phyloP scores from a whole-genome alignment of 257 asterid species.

The Przewalskia tangutica region DNA sequence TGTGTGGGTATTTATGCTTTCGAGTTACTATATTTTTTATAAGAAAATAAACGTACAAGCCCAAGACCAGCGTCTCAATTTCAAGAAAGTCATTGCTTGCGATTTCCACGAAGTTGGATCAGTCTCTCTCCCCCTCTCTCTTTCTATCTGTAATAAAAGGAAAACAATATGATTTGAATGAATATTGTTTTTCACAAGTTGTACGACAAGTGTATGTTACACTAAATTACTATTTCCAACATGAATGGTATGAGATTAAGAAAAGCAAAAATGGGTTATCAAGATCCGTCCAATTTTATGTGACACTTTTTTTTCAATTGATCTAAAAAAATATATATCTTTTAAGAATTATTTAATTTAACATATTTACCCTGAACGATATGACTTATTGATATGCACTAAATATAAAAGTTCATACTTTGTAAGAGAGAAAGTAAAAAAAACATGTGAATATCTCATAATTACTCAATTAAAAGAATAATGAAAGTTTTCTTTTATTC shows the following conservation, averaged over 20 bases:
- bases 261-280: too few species aligned
- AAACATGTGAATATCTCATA: neutral
- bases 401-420: neutral
- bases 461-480: neutral
- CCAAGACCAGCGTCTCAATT: conserved; percentile 24
- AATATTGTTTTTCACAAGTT: neutral
- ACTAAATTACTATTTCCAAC: neutral
- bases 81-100: conserved; percentile 11
- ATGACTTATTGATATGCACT: neutral
- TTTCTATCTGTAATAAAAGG: neutral
- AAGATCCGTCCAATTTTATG: neutral
- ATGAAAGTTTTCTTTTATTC: neutral
- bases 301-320: neutral
- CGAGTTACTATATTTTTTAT: neutral
- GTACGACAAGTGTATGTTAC: neutral
- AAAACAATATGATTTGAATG: neutral
- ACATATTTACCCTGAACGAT: neutral
- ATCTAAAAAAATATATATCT: neutral
- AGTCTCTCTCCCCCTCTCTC: neutral
- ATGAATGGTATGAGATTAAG: neutral
- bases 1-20: conserved; percentile 38
- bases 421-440: neutral
- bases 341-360: neutral
- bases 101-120: conserved; percentile 38
- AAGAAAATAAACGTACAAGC: neutral